A percentile compares a stretch with the other conserved stretches of the same genome.
phyloP scores from a whole-genome alignment of 768 basidiomycete genomes.

The Dioszegia aurantiaca region DNA sequence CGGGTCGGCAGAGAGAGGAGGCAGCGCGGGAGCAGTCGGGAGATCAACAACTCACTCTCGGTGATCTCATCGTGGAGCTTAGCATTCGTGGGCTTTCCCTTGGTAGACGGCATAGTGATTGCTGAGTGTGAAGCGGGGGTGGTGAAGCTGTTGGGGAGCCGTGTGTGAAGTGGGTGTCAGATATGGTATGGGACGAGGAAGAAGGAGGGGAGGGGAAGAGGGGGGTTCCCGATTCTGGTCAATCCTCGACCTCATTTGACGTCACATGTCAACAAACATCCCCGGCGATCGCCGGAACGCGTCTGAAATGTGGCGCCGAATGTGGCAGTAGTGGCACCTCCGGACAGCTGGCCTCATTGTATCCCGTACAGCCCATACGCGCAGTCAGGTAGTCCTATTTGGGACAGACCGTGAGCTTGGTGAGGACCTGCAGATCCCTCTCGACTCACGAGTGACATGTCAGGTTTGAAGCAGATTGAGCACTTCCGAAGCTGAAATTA shows the following conservation, averaged over 20 bases:
- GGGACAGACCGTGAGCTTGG: too few species aligned
- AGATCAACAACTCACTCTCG: slow-evolving; percentile 35
- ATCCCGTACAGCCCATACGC: too few species aligned
- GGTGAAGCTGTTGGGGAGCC: not conserved
- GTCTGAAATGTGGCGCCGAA: not conserved
- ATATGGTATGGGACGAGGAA: not conserved
- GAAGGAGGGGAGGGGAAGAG: not conserved
- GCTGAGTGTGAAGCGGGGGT: not conserved
- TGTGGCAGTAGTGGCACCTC: slow-evolving; percentile 1
- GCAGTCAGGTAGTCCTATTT: too few species aligned
- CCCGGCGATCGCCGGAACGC: not conserved
- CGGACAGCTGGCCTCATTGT: too few species aligned
- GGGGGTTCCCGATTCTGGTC: too few species aligned
- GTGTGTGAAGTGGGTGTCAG: not conserved
- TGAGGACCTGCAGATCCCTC: too few species aligned
- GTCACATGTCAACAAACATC: slow-evolving; percentile 12
- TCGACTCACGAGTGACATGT: too few species aligned
- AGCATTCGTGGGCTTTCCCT: slow-evolving; percentile 51
- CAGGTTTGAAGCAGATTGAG: too few species aligned
- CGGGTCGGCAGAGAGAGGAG: too few species aligned
- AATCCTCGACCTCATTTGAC: not conserved
- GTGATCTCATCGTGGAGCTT: slow-evolving; percentile 47
- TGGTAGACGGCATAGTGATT: slow-evolving; percentile 43
- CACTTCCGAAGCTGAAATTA: too few species aligned
- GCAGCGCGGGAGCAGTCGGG: not conserved